Evolutionary conservation across 768 basidiomycete genomes (phyloP).

Genomic region (Psilocybe cubensis): DNA sequence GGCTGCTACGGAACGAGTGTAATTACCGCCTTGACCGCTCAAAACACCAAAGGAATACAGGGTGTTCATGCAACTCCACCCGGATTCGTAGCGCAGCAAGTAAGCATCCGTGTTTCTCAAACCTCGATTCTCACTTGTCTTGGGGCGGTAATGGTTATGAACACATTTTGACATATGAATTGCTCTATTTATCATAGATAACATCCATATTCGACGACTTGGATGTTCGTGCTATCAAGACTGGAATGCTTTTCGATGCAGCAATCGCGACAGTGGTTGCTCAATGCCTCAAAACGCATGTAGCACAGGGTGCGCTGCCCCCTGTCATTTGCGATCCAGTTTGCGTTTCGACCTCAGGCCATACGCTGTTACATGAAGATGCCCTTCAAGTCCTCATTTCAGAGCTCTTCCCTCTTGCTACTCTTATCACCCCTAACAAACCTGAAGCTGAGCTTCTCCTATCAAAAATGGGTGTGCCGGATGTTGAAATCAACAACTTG

Average conservation of each 20-base stretch:
- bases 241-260: constrained; percentile 83
- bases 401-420: constrained; percentile 72
- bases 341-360: constrained; percentile 89
- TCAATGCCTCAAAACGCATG: constrained; percentile 48
- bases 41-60: constrained; percentile 87
- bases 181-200: constrained; percentile 49
- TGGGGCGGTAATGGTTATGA: not conserved
- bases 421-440: constrained; percentile 85
- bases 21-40: constrained; percentile 86
- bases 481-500: constrained; percentile 44
- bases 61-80: constrained; percentile 70
- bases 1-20: constrained; percentile 82
- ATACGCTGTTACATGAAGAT: constrained; percentile 68
- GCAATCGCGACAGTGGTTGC: constrained; percentile 56
- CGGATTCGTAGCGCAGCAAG: constrained; percentile 77
- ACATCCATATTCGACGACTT: constrained; percentile 73
- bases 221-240: constrained; percentile 75
- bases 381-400: constrained; percentile 63
- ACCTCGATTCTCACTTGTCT: no score
- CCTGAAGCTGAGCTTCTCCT: constrained; percentile 77
- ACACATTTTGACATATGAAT: not conserved
- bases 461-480: constrained; percentile 33
- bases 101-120: constrained; percentile 26
- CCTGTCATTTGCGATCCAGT: constrained; percentile 88
- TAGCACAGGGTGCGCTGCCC: constrained; percentile 34